phyloP scores from a whole-genome alignment of 805 yeast genomes.

The Tetrapisispora nanseiensis region DNA sequence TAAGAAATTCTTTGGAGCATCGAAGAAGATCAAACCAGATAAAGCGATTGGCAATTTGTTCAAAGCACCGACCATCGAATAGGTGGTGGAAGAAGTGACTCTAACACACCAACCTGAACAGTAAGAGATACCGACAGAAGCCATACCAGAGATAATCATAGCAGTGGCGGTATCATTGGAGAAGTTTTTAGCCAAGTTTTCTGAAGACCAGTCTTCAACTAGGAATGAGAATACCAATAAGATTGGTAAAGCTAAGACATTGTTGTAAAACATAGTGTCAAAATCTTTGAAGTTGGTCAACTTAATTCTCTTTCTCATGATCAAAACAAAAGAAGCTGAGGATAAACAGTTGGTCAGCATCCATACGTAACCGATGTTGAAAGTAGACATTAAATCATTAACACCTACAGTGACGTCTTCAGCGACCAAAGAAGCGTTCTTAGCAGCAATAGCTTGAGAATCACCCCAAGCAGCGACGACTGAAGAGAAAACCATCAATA shows the following conservation, averaged over 20 bases:
- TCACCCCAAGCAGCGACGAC: slow-evolving; percentile 93
- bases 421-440: slow-evolving; percentile 22
- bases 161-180: slow-evolving; percentile 58
- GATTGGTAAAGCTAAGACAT: slow-evolving; percentile 85
- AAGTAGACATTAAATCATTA: slow-evolving; percentile 16
- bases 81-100: slow-evolving; percentile 96
- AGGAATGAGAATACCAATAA: slow-evolving; percentile 63
- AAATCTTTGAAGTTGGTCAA: slow-evolving; percentile 92
- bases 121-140: slow-evolving; percentile 95
- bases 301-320: slow-evolving; percentile 97
- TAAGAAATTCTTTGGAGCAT: slow-evolving; percentile 88
- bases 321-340: slow-evolving; percentile 84
- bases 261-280: slow-evolving; percentile 97
- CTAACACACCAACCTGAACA: slow-evolving; percentile 99
- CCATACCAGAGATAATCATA: slow-evolving; percentile 87
- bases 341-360: slow-evolving; percentile 92
- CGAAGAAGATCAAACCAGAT: slow-evolving; percentile 89
- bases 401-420: slow-evolving; percentile 8
- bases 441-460: slow-evolving; percentile 28
- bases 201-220: slow-evolving; percentile 89
- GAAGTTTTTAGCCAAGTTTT: slow-evolving; percentile 67
- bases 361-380: slow-evolving; percentile 84
- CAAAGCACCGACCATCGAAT: slow-evolving; percentile 98
- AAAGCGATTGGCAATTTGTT: slow-evolving; percentile 96
- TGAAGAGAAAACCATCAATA: slow-evolving; percentile 91